Evolutionary conservation across 2,329 filamentous ascomycete genomes (phyloP), one percentile per base, ranked within the genome.

Genomic region (Grosmannia huntii): DNA sequence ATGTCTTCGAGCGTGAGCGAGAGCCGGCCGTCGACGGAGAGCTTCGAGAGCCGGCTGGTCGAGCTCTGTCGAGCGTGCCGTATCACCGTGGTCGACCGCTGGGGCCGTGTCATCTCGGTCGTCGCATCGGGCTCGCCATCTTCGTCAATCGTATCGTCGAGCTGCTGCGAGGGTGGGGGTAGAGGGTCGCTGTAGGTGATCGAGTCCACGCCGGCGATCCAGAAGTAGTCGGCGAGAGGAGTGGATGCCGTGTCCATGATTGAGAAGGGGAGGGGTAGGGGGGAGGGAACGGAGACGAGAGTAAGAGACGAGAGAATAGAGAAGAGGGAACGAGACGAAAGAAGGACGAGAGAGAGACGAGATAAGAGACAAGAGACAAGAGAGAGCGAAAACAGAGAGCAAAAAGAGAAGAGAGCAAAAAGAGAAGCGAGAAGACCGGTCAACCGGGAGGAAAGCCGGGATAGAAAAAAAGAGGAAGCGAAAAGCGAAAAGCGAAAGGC

Each of bases 151-250:
- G 81, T 84, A 23, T 76, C 74, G 60, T 82, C 80, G 64, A 83
- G 74, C 60, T 73, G 71, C 63, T 70, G 69, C 60, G 62, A 71
- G 63, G 67, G 63, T 55, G 70, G 68, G 50, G 67, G 71, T 56
- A 71, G 71, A 65, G 73, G 68, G 64, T 86, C 83, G 62, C 82
- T 77, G 73, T 86, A 86, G 59, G 80, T 78, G 64, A 86, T 77
- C 61, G 81, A 80, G 70, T 87, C 84, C 71, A 87, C 77, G 66
- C 84, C 84, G 64, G 84, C 84, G 69, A 87, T 86, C 84, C 84
- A 87, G 71, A 87, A 87, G 73, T 87, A 87, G 70, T 87, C 84
- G 71, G 84, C 84, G 69, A 87, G 76, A 68, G 84, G 84, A 63
- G 77, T 78, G 62, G 82, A 83, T 60, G 59, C 61, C 21, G 81